These are phyloP conservation scores for Didymella segeticola DNA, from an alignment of 2,329 filamentous ascomycete genomes.

Conservation along the genomic window DNA sequence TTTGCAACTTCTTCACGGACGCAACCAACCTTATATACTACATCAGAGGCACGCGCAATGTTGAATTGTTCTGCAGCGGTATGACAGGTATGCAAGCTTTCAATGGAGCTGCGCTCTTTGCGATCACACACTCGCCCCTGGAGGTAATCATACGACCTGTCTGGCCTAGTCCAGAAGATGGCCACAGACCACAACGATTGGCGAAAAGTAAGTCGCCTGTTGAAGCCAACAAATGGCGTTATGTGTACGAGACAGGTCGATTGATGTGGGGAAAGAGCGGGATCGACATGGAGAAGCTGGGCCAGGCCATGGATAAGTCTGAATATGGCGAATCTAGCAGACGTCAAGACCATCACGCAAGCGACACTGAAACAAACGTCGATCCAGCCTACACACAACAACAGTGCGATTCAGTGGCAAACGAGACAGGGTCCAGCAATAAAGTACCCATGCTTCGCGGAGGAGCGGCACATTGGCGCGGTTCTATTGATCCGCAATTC, in stretches of 20 bases:
- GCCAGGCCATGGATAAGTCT: not conserved
- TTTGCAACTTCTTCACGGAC: constrained; percentile 25
- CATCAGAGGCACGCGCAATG: constrained; percentile 19
- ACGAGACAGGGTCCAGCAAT: too few species aligned
- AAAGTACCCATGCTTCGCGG: not conserved
- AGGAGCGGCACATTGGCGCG: not conserved
- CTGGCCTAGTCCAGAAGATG: not conserved
- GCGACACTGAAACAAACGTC: too few species aligned
- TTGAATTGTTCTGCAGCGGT: constrained; percentile 21
- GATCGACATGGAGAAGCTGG: not conserved
- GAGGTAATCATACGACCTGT: not conserved
- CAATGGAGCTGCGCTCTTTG: constrained; percentile 23
- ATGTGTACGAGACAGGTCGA: not conserved
- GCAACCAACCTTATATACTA: constrained; percentile 26
- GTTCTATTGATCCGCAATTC: not conserved
- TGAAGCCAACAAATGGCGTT: not conserved
- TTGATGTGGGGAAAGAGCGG: not conserved
- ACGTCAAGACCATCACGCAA: not conserved
- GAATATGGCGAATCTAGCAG: not conserved
- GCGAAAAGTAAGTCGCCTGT: not conserved
- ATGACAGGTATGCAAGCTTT: constrained; percentile 25
- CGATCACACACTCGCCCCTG: not conserved
- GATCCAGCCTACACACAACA: not conserved
- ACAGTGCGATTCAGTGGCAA: too few species aligned
- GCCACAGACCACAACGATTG: not conserved